Evolutionary conservation across 257 asterid genomes (phyloP), one percentile per base, ranked within the genome.

Genomic region (Capsicum rhomboideum): DNA sequence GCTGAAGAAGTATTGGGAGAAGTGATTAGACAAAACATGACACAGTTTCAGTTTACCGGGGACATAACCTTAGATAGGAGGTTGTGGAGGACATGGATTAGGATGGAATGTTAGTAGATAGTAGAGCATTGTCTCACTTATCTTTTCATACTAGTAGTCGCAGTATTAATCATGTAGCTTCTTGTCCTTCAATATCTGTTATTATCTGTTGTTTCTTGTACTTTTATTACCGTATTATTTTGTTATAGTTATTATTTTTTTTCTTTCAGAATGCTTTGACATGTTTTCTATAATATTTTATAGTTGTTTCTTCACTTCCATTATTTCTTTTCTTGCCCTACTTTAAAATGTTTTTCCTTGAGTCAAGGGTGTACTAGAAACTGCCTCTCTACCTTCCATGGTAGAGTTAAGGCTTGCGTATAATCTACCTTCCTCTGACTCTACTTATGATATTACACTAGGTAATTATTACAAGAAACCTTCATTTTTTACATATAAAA

Each of bases 351-450:
- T 59, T 21, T 23, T 21, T 59, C 21, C 17, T 21, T 58, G 0
- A 21, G 16, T 2, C 6, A 2, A 56, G 37, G 37, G 37, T 31
- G 2, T 56, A 9, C 3, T 1, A 8, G n/a, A 56, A 56, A 3
- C 14, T 2, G 37, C 4, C 37, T 56, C 0, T 56, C 14, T n/a
- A 56, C 26, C 2, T 55, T 0, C 6, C 26, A 55, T 18, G 2
- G 0, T 56, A 56, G 1, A 0, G 3, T 4, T 59, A 59, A 0
- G 5, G 0, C 21, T 8, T 0, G 0, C 1, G 8, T 23, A 11
- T 0, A 23, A 18, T 40, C 44, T 23, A 10, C 29, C 2, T 0
- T 9, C 28, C 1, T 7, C 3, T 0, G 0, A 11, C 3, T 21
- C 1, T 1, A 1, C 16, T 10, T 2, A 2, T 8, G 10, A 0